phyloP scores from a whole-genome alignment of 805 yeast species.

The Blastobotrys peoriensis region DNA sequence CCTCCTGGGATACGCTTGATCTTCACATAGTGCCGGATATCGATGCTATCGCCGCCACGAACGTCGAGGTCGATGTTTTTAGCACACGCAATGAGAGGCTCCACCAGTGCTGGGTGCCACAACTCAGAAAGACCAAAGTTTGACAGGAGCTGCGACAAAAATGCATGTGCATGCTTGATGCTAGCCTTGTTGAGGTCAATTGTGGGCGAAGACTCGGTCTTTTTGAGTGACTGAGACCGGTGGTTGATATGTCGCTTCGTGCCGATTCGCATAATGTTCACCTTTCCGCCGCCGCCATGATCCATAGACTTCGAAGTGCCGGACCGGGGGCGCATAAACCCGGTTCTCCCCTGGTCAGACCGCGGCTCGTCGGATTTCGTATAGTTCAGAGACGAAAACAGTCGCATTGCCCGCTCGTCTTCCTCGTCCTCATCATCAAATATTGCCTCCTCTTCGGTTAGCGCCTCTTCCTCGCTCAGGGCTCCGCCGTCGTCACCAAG shows the following conservation, averaged over 20 bases:
- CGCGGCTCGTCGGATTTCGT: constrained; percentile 5
- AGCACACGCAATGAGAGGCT: constrained; percentile 47
- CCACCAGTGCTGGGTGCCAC: constrained; percentile 57
- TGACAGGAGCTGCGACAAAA: constrained; percentile 27
- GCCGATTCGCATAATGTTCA: constrained; percentile 15
- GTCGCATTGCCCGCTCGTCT: constrained; percentile 22
- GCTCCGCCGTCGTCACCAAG: constrained; percentile 23
- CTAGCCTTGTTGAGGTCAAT: constrained; percentile 30
- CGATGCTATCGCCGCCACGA: constrained; percentile 64
- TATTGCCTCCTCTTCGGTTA: neutral
- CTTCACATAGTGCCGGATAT: constrained; percentile 83
- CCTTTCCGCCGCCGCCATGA: constrained; percentile 5
- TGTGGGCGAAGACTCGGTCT: constrained; percentile 4
- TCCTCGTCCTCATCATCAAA: constrained; percentile 11
- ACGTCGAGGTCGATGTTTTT: constrained; percentile 56
- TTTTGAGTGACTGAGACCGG: neutral
- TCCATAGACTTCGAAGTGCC: constrained; percentile 17
- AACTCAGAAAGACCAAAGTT: constrained; percentile 33
- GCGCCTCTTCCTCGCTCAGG: no score
- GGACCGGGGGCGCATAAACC: constrained; percentile 18
- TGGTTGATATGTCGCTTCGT: constrained; percentile 14
- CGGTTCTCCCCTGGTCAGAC: neutral
- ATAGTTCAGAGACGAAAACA: constrained; percentile 18
- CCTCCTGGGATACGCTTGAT: constrained; percentile 83
- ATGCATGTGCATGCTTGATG: constrained; percentile 24